These are phyloP conservation scores for Trametes versicolor DNA, from an alignment of 1,284 basidiomycete species.

Conservation along the genomic window DNA sequence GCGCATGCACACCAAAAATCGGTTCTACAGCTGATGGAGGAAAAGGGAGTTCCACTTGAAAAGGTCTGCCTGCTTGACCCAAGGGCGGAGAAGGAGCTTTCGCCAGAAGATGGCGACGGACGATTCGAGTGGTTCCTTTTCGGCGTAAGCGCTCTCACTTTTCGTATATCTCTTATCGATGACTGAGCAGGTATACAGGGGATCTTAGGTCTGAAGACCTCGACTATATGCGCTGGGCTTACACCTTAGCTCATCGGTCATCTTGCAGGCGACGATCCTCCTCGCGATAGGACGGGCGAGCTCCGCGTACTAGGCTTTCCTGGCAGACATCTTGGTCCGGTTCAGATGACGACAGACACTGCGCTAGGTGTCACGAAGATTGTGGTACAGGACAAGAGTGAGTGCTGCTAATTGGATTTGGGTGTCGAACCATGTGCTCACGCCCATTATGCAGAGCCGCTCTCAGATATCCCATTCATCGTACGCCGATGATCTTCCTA, in stretches of 20 bases:
- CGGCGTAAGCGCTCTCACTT: constrained; percentile 61
- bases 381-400: constrained; percentile 84
- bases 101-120: constrained; percentile 79
- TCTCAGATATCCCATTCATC: constrained; percentile 79
- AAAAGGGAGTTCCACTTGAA: constrained; percentile 58
- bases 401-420: constrained; percentile 1
- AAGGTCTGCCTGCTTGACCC: constrained; percentile 92
- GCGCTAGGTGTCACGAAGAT: constrained; percentile 93
- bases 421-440: constrained; percentile 9
- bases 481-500: constrained; percentile 48
- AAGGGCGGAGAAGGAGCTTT: constrained; percentile 73
- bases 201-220: constrained; percentile 59
- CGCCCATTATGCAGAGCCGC: constrained; percentile 53
- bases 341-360: constrained; percentile 99
- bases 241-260: not conserved
- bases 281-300: constrained; percentile 88
- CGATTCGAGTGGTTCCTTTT: constrained; percentile 89
- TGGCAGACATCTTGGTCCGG: constrained; percentile 79
- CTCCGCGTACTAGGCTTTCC: constrained; percentile 90
- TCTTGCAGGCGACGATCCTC: constrained; percentile 86
- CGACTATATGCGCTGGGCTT: not conserved
- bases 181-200: constrained; percentile 52
- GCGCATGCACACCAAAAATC: constrained; percentile 69
- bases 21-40: constrained; percentile 73
- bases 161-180: not conserved